Evolutionary conservation across 2,329 filamentous ascomycete species (phyloP), one percentile per base, ranked within the genome.

Genomic region (Stenocarpella maydis): DNA sequence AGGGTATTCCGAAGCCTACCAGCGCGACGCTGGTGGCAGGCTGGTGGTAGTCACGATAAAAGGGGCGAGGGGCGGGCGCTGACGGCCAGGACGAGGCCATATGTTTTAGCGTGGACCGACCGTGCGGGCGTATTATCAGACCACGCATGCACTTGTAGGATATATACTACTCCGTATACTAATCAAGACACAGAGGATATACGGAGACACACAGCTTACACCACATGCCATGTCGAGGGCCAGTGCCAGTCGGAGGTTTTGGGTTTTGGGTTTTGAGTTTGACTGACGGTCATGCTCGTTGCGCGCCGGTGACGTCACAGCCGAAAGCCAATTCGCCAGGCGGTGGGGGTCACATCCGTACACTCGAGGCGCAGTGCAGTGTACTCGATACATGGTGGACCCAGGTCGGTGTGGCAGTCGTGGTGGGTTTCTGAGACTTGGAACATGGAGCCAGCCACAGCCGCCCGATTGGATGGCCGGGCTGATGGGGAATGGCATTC

Each of bases 271-370:
- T 37, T 37, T 37, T 5, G 5, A 10, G 12, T 10, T 37, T 37
- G 7, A 34, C 31, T 9, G 19, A 14, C 41, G 26, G 24, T 47
- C 19, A n/a, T 17, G 26, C 24, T 31, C 41, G 6, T 34, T 45
- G 47, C 15, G 24, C 15, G 19, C 41, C 41, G 19, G 41, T 61
- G 58, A 61, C 58, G 58, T 61, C 58, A 61, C 58, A 47, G 58
- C 58, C 55, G 58, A 61, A 61, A 61, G 41, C 58, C 58, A 61
- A 61, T 61, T 61, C 58, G 58, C 58, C 41, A 61, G 41, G 26
- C 58, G 14, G 58, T 61, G 58, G 58, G 55, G 58, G 58, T 61
- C 41, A 61, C 41, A 61, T n/a, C 24, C 21, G 34, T 41, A 41
- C 53, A 55, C n/a, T n/a, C n/a, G n/a, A n/a, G n/a, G n/a, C n/a